A percentile compares a stretch with the other conserved stretches of the same genome.
Evolutionary conservation across 306 rosid species (phyloP).

Genomic region (Prunus persica): Prunus_persica_NCBIv2 NC_034015.1:15849501-15850000

Average conservation of each 20-base stretch:
- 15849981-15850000: background rate
- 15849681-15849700: background rate
- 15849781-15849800: background rate
- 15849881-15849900: conserved; percentile 10
- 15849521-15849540: conserved; percentile 59
- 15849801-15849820: background rate
- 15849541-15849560: conserved; percentile 1
- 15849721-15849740: background rate
- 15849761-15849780: background rate
- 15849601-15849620: background rate
- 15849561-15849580: background rate
- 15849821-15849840: background rate
- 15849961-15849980: background rate
- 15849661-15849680: background rate
- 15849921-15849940: background rate
- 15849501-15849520: conserved; percentile 83
- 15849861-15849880: background rate
- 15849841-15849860: background rate
- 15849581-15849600: conserved; percentile 1
- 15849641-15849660: background rate
- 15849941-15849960: background rate
- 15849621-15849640: background rate
- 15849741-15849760: background rate
- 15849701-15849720: background rate
- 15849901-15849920: background rate